These are phyloP conservation scores for Lactarius pseudohatsudake DNA, from an alignment of 768 basidiomycete species.

Conservation along the genomic window DNA sequence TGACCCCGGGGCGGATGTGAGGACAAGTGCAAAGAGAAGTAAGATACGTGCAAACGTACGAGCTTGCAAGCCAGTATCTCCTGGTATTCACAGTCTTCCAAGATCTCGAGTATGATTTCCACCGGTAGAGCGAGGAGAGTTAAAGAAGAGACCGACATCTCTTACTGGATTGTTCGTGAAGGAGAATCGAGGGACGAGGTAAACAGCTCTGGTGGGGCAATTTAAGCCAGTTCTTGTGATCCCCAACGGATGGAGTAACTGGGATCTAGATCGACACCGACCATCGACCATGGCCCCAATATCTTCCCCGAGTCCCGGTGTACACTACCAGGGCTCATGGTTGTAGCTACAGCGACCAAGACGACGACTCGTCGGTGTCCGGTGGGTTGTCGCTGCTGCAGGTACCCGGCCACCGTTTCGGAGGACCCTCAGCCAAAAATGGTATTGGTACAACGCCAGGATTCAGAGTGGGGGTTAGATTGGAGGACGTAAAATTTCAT, in stretches of 20 bases:
- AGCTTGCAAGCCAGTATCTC: slow-evolving; percentile 9
- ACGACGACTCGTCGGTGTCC: not conserved
- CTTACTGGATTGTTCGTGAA: not conserved
- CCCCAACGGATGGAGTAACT: not conserved
- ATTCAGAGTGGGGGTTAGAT: not conserved
- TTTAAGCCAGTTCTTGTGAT: not conserved
- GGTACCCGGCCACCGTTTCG: not conserved
- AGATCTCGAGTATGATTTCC: slow-evolving; percentile 10
- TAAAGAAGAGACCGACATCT: not conserved
- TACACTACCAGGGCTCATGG: not conserved
- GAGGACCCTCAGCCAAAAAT: not conserved
- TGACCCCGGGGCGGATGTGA: not conserved
- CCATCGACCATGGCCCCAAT: not conserved
- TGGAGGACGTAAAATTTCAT: not conserved
- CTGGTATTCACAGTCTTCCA: not conserved
- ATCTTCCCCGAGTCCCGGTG: not conserved
- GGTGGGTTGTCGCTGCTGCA: not conserved
- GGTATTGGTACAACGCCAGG: not conserved
- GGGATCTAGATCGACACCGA: not conserved
- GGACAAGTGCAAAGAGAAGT: not conserved
- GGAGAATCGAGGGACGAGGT: not conserved
- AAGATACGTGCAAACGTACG: not conserved
- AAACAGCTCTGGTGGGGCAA: not conserved
- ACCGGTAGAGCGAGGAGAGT: not conserved
- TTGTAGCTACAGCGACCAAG: not conserved